Conservation (phyloP, 352 stramenopile genomes). For the Thalassiosira hispida region DNA sequence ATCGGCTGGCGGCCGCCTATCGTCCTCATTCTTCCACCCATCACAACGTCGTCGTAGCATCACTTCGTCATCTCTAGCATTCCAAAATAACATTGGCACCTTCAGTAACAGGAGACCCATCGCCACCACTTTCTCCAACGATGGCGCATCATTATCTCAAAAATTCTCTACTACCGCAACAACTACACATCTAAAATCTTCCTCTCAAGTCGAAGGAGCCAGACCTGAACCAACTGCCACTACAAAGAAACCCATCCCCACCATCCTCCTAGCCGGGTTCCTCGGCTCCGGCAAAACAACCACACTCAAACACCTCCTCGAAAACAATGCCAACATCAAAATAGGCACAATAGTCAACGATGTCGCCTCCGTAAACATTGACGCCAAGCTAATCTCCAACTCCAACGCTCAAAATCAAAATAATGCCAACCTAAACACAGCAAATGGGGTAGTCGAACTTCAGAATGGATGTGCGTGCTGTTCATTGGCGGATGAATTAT, state of each 20-base stretch:
- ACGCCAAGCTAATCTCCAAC: conserved; percentile 81
- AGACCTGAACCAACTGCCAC: neutral
- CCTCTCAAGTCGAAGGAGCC: too few species aligned
- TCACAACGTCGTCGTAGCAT: neutral
- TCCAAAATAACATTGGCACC: neutral
- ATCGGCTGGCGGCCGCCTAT: too few species aligned
- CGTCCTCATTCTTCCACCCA: too few species aligned
- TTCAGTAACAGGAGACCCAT: neutral
- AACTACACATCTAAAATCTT: too few species aligned
- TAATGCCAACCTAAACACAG: neutral
- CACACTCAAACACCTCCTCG: conserved; percentile 91
- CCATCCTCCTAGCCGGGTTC: conserved; percentile 94
- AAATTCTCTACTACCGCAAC: too few species aligned
- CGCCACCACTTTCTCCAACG: neutral
- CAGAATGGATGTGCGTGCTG: conserved; percentile 88
- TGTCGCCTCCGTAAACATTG: conserved; percentile 86
- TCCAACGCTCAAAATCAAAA: neutral
- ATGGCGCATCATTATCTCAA: too few species aligned
- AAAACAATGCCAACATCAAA: conserved; percentile 78
- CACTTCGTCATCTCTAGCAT: neutral
- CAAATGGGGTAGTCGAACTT: conserved; percentile 74
- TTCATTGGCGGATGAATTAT: conserved; percentile 84
- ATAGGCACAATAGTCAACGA: conserved; percentile 88
- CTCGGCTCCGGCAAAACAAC: conserved; percentile 94
- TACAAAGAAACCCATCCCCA: conserved; percentile 76